Conservation (phyloP, 2,329 filamentous ascomycete species). For the Sclerotinia spermophila region DNA sequence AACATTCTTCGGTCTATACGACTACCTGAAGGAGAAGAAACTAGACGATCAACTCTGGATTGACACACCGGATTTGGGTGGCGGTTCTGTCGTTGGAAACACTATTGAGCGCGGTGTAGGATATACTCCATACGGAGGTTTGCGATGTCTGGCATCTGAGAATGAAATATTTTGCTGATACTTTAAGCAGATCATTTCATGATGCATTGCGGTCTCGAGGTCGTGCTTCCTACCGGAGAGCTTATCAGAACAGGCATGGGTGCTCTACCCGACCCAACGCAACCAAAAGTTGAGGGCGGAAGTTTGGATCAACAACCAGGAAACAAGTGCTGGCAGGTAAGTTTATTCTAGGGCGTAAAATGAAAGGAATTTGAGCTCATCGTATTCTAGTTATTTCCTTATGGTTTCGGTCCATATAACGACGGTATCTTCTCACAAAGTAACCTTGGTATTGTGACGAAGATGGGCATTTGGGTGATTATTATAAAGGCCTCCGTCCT, state of each 20-base stretch:
- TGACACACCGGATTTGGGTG: slow-evolving; percentile 40
- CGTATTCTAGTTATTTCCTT: slow-evolving; percentile 25
- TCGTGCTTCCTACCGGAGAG: slow-evolving; percentile 46
- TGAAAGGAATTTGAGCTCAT: background rate
- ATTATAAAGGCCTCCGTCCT: background rate
- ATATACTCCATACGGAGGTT: slow-evolving; percentile 45
- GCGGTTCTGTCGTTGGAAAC: slow-evolving; percentile 47
- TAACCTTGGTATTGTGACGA: slow-evolving; percentile 51
- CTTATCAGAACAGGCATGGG: slow-evolving; percentile 48
- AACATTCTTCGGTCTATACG: slow-evolving; percentile 49
- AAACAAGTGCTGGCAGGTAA: slow-evolving; percentile 39
- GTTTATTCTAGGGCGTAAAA: background rate
- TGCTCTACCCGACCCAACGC: slow-evolving; percentile 36
- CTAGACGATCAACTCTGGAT: slow-evolving; percentile 43
- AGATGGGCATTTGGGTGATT: slow-evolving; percentile 45
- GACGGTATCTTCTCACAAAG: slow-evolving; percentile 50
- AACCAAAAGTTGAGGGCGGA: slow-evolving; percentile 9
- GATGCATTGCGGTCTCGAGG: slow-evolving; percentile 43
- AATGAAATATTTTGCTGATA: slow-evolving; percentile 25
- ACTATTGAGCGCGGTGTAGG: slow-evolving; percentile 45
- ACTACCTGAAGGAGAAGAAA: slow-evolving; percentile 46
- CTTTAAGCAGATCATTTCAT: slow-evolving; percentile 36
- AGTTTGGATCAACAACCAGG: slow-evolving; percentile 35
- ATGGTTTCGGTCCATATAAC: slow-evolving; percentile 38
- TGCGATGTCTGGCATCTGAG: background rate